Evolutionary conservation across 2,329 filamentous ascomycete genomes (phyloP), one percentile per base, ranked within the genome.

Genomic region (Aspergillus vadensis): DNA sequence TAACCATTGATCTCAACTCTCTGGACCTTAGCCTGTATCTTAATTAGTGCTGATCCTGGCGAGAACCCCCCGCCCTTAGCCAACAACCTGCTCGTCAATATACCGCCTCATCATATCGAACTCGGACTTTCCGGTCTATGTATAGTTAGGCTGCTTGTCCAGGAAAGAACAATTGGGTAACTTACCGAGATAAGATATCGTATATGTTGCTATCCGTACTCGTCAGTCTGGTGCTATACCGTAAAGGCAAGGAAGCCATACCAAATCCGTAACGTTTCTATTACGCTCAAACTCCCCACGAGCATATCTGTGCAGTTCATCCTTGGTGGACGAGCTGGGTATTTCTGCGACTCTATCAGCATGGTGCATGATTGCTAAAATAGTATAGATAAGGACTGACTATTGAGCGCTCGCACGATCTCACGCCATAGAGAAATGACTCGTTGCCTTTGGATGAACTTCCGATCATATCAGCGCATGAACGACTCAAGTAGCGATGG

Each of bases 61-160:
- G 21, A 12, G 1, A 17, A n/a, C 9, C 8, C 48, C 25, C 32
- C 38, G n/a, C n/a, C 17, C 50, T 69, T 60, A 72, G 41, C 68
- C 63, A 41, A 66, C 67, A 44, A 73, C 71, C 64, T 80, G 74
- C 65, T 81, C 78, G 57, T 81, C 78, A 27, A 81, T 77, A 68
- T 81, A 80, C 41, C 79, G 72, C 57, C 69, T 75, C 77, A 81
- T 80, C 4, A 72, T 77, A 57, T 81, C 76, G 52, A 80, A 81
- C 61, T 81, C 79, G 2, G 78, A 66, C 62, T 81, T 81, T 3
- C 79, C 79, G 15, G 78, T 80, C 73, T 79, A 44, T 23, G 30
- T 25, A n/a, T 21, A 1, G 23, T 66, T 50, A 66, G 63, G 51
- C 10, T 6, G 15, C 15, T 7, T 8, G 27, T 25, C 30, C 39